Percentiles rank a stretch among this genome's conserved stretches.
These are phyloP conservation scores for Phaeotremella skinneri DNA, from an alignment of 768 basidiomycete genomes.

Conservation along the genomic window DNA sequence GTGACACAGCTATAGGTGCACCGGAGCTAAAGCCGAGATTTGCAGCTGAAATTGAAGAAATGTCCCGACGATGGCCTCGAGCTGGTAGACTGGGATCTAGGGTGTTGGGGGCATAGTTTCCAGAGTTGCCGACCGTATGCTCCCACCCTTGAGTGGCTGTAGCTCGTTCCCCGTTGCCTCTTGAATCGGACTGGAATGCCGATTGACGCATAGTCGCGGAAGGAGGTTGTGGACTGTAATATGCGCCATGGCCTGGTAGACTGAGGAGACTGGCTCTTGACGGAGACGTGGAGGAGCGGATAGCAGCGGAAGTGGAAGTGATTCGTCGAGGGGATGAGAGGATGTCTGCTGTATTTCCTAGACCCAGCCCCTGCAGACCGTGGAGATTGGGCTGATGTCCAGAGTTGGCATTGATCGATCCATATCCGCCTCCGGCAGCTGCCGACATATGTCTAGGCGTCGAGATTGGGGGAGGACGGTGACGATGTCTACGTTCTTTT, in stretches of 20 bases:
- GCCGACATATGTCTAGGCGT: not conserved
- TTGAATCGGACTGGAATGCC: constrained; percentile 21
- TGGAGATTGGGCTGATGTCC: no score
- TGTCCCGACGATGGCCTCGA: not conserved
- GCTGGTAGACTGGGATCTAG: not conserved
- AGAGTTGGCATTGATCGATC: no score
- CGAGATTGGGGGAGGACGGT: not conserved
- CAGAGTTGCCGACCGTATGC: no score
- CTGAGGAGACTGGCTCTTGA: constrained; percentile 13
- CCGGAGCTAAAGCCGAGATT: not conserved
- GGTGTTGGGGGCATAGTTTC: not conserved
- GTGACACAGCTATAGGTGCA: constrained; percentile 1
- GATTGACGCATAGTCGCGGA: constrained; percentile 28
- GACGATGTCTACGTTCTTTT: not conserved
- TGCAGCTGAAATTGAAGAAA: not conserved
- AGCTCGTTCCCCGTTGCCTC: not conserved
- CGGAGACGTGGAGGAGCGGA: not conserved
- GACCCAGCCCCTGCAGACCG: not conserved
- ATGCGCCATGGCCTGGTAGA: constrained; percentile 36
- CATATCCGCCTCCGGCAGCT: not conserved
- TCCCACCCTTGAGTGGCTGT: not conserved
- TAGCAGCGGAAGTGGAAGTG: not conserved
- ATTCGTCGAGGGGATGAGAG: not conserved
- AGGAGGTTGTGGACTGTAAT: constrained; percentile 35
- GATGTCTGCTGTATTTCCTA: not conserved